Percentiles rank a stretch among this genome's conserved stretches.
Evolutionary conservation across 78 protist genomes (phyloP).

Genomic region (Polysphondylium violaceum): DNA sequence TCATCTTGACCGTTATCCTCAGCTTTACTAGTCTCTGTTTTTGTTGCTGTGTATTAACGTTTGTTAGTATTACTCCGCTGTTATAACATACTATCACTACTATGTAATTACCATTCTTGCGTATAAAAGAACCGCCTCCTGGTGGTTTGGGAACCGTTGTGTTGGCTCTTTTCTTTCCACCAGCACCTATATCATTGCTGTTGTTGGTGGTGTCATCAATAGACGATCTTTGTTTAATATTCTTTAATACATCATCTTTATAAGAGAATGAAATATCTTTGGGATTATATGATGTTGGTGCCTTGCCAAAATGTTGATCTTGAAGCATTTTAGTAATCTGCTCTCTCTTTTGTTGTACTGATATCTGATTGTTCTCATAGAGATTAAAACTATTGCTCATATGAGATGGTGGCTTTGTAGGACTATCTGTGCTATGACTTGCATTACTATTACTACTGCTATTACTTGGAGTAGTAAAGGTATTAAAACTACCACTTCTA

Average conservation of each 20-base stretch:
- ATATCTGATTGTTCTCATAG: no score
- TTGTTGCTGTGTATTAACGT: no score
- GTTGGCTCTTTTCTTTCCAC: background rate
- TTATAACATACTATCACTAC: no score
- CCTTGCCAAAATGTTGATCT: conserved; percentile 18
- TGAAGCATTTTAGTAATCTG: background rate
- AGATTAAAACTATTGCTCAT: no score
- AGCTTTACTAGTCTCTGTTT: no score
- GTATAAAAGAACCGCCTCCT: no score
- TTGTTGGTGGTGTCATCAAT: background rate
- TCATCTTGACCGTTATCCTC: background rate
- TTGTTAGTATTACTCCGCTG: no score
- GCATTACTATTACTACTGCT: no score
- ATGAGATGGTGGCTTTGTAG: no score
- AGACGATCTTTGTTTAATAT: background rate
- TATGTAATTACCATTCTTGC: no score
- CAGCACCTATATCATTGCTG: background rate
- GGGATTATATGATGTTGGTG: conserved; percentile 20
- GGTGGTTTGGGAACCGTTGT: background rate
- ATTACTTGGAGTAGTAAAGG: background rate
- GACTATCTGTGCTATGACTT: no score
- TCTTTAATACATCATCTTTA: conserved; percentile 19
- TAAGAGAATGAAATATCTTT: background rate
- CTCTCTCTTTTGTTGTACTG: conserved; percentile 21
- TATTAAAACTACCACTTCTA: background rate